Percentiles rank a stretch among this genome's conserved stretches.
Evolutionary conservation across 108 stramenopile genomes (phyloP).

Genomic region (Discostella stelligeroides): DNA sequence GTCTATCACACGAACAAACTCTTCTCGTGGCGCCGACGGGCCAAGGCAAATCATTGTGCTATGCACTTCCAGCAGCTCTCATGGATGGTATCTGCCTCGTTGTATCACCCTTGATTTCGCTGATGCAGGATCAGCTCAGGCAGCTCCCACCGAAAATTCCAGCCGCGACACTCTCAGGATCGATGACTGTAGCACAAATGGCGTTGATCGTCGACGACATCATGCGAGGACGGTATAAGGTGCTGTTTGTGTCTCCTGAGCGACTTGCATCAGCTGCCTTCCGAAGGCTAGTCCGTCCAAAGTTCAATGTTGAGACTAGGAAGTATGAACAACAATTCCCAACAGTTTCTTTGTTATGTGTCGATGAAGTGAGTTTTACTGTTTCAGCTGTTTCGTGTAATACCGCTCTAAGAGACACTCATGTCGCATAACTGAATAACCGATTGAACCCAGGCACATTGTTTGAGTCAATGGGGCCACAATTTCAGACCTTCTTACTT

Average conservation of each 20-base stretch:
- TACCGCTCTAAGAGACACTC: not conserved
- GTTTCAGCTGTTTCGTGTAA: constrained; percentile 14
- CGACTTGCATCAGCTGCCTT: constrained; percentile 87
- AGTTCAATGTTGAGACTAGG: constrained; percentile 74
- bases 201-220: constrained; percentile 87
- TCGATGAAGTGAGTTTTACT: constrained; percentile 95
- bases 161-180: constrained; percentile 84
- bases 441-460: constrained; percentile 61
- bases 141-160: constrained; percentile 85
- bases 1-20: constrained; percentile 66
- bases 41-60: constrained; percentile 96
- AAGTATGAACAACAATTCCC: constrained; percentile 71
- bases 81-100: constrained; percentile 94
- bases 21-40: constrained; percentile 98
- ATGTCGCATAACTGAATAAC: not conserved
- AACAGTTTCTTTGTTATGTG: constrained; percentile 86
- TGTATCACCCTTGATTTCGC: constrained; percentile 93
- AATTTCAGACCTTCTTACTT: constrained; percentile 96
- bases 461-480: constrained; percentile 93
- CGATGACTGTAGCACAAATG: constrained; percentile 62
- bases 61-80: constrained; percentile 92
- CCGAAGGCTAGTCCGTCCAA: constrained; percentile 76
- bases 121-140: constrained; percentile 94
- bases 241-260: constrained; percentile 94
- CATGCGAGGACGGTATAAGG: constrained; percentile 69